A percentile compares a stretch with the other conserved stretches of the same genome.
These are phyloP conservation scores for Metschnikowia anglica DNA, from an alignment of 805 yeast genomes.

Conservation along the genomic window DNA sequence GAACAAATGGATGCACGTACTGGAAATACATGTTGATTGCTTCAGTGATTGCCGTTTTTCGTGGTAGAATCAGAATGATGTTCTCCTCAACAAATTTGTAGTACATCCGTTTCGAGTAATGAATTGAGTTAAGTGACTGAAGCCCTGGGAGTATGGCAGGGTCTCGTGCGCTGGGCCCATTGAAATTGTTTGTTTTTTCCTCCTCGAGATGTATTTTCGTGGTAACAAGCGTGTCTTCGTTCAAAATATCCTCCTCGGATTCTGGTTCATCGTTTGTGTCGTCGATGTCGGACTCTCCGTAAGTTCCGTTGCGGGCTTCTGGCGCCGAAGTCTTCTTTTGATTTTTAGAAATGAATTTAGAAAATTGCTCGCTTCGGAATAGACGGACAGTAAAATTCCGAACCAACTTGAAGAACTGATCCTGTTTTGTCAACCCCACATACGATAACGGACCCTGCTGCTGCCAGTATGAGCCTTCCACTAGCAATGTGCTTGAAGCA, in stretches of 20 bases:
- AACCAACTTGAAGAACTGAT: constrained; percentile 38
- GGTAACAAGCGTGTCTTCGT: constrained; percentile 33
- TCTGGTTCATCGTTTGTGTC: no score
- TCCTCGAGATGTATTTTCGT: constrained; percentile 23
- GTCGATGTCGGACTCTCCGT: constrained; percentile 19
- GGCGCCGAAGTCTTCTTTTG: constrained; percentile 1
- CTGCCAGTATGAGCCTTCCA: constrained; percentile 42
- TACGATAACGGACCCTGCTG: constrained; percentile 42
- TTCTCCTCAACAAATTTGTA: constrained; percentile 30
- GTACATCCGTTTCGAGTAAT: constrained; percentile 25
- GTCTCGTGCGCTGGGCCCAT: background rate
- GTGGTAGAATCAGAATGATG: constrained; percentile 32
- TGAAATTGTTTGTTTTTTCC: constrained; percentile 1
- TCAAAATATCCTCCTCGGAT: constrained; percentile 18
- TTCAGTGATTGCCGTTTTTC: constrained; percentile 24
- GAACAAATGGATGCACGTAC: constrained; percentile 41
- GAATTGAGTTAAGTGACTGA: constrained; percentile 23
- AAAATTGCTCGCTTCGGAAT: constrained; percentile 35
- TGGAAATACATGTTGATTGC: constrained; percentile 36
- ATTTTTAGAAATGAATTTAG: constrained; percentile 28
- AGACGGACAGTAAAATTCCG: constrained; percentile 36
- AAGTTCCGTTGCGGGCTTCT: constrained; percentile 1
- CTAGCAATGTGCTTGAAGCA: constrained; percentile 34
- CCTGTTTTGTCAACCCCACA: constrained; percentile 41
- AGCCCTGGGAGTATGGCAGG: constrained; percentile 14